Conservation (phyloP, 2,329 filamentous ascomycete species). For the Cercospora sp. region DNA sequence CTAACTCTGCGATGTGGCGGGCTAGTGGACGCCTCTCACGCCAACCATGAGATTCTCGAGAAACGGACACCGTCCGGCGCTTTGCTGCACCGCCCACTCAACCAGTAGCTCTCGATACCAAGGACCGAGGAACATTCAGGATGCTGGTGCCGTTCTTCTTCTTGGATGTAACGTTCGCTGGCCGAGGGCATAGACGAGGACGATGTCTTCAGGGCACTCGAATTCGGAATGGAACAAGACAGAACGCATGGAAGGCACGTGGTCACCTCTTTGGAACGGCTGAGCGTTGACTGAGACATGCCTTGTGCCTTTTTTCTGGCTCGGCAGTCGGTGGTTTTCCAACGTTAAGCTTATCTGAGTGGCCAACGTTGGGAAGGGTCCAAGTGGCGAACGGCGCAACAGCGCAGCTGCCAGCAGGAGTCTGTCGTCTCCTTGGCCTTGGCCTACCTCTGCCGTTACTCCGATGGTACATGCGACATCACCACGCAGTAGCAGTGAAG, state of each 20-base stretch:
- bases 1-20: neutral
- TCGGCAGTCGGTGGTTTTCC: constrained; percentile 4
- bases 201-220: neutral
- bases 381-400: neutral
- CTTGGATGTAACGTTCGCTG: neutral
- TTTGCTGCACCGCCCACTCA: neutral
- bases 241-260: neutral
- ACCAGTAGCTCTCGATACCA: neutral
- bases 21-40: constrained; percentile 9
- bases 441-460: neutral
- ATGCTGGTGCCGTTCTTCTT: neutral
- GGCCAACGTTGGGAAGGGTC: neutral
- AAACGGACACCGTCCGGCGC: neutral
- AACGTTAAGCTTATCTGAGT: constrained; percentile 2
- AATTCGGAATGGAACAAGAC: neutral
- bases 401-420: neutral
- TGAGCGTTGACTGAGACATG: constrained; percentile 3
- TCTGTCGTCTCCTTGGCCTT: neutral
- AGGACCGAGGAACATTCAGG: constrained; percentile 10
- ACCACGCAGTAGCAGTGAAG: neutral
- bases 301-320: neutral
- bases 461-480: neutral
- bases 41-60: neutral
- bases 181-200: neutral
- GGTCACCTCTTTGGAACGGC: neutral